Conservation (phyloP, 2,329 filamentous ascomycete genomes). For the Calonectria pseudoturangicola region DNA sequence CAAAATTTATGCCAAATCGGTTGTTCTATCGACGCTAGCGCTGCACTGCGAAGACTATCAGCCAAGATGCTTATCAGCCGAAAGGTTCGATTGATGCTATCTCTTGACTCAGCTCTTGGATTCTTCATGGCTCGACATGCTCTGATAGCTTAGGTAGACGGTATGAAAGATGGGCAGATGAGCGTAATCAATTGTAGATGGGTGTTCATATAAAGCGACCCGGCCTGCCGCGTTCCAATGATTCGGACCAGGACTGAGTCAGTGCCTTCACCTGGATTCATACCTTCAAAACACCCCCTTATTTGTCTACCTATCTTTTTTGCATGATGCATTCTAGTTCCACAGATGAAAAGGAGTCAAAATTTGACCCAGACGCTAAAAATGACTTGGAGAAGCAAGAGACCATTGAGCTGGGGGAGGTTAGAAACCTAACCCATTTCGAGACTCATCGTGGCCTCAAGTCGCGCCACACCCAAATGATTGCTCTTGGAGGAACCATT, state of each 20-base stretch:
- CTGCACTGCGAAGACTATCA: neutral
- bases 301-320: neutral
- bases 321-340: slow-evolving; percentile 16
- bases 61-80: neutral
- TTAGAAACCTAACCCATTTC: neutral
- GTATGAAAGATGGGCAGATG: neutral
- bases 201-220: neutral
- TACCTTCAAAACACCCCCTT: neutral
- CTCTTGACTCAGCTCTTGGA: slow-evolving; percentile 10
- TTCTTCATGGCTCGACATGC: neutral
- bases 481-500: slow-evolving; percentile 33
- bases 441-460: slow-evolving; percentile 15
- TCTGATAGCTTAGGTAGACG: neutral
- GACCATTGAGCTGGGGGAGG: slow-evolving; percentile 1
- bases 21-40: neutral
- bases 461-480: slow-evolving; percentile 61
- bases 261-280: neutral
- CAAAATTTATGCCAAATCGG: neutral
- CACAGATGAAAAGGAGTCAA: slow-evolving; percentile 1
- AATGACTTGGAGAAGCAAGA: slow-evolving; percentile 11
- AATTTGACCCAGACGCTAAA: neutral
- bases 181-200: neutral
- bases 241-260: neutral
- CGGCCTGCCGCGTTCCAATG: slow-evolving; percentile 8
- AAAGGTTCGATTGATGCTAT: neutral